Percentiles rank a stretch among this genome's conserved stretches.
These are phyloP conservation scores for Sonneratia caseolaris DNA, from an alignment of 345 rosid species.

Conservation along the genomic window DNA sequence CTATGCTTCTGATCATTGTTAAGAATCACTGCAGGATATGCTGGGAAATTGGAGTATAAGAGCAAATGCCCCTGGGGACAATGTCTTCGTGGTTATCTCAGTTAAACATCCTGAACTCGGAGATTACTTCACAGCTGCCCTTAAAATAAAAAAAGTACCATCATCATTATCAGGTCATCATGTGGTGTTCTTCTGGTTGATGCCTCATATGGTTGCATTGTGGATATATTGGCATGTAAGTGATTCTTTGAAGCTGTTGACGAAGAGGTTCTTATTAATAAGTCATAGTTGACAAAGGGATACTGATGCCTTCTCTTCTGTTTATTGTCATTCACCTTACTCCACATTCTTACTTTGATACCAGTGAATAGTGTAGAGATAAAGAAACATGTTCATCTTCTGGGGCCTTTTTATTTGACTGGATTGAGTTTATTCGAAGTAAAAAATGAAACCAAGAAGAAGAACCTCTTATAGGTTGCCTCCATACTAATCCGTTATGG, in stretches of 20 bases:
- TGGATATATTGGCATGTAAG: constrained; percentile 99
- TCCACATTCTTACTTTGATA: no score
- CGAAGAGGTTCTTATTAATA: background rate
- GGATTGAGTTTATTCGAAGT: background rate
- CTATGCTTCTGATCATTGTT: background rate
- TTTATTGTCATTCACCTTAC: no score
- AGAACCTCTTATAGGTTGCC: background rate
- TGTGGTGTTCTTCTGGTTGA: constrained; percentile 77
- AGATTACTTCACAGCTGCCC: constrained; percentile 62
- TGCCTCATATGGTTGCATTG: constrained; percentile 91
- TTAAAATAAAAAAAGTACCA: constrained; percentile 47
- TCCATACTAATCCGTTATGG: background rate
- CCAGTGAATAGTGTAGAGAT: no score
- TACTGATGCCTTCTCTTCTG: background rate
- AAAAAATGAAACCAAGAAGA: background rate
- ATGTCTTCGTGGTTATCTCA: constrained; percentile 47
- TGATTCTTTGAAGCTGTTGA: constrained; percentile 9
- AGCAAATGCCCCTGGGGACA: constrained; percentile 61
- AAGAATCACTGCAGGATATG: constrained; percentile 57
- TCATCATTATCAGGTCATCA: constrained; percentile 25
- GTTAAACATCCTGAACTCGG: constrained; percentile 76
- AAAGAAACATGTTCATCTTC: background rate
- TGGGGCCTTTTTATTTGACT: background rate
- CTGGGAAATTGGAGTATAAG: constrained; percentile 67
- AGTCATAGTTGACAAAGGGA: background rate